Evolutionary conservation across 2,329 filamentous ascomycete genomes (phyloP), one percentile per base, ranked within the genome.

Genomic region (Trichoderma brevicompactum): DNA sequence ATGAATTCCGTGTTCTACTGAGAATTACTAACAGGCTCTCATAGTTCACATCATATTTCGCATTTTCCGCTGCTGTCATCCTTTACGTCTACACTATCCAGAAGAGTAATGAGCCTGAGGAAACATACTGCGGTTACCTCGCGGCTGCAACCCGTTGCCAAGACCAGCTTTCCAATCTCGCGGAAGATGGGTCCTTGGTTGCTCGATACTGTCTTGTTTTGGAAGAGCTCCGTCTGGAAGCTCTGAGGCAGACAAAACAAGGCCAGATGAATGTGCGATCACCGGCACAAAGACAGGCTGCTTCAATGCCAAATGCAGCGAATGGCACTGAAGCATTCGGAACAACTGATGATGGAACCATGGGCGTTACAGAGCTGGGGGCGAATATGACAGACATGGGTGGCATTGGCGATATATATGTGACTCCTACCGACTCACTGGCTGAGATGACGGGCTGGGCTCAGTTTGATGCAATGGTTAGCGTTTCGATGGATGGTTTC

Each of bases 361-460:
- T 62, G 48, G 48, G 54, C 7, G 54, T 62, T 52, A n/a, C 48
- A 6, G 59, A 62, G 10, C 40, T 62, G 4, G 59, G 59, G 38
- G 59, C 48, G 12, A 43, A 43, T 17, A 62, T 62, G 48, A 53
- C 59, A 38, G 59, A 62, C 17, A 62, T 62, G 59, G 59, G 59
- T 2, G 59, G 48, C 8, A 62, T 62, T 52, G 59, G 59, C 38
- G 59, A 62, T 15, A 62, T 62, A 12, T 62, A 62, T 19, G 59
- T 62, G n/a, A 62, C 59, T 1, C 59, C 59, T 10, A 62, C 59
- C 10, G 59, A 62, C 2, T 62, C 59, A 1, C 59, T 62, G 15
- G 59, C 59, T 9, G 59, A 62, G n/a, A 62, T 62, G 59, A 62
- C 59, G 13, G 59, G 59, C 12, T 62, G 59, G 59, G 59, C 59